Percentiles rank a stretch among this genome's conserved stretches.
These are phyloP conservation scores for Parmelia sp. DNA, from an alignment of 495 filamentous ascomycete species.

Conservation along the genomic window DNA sequence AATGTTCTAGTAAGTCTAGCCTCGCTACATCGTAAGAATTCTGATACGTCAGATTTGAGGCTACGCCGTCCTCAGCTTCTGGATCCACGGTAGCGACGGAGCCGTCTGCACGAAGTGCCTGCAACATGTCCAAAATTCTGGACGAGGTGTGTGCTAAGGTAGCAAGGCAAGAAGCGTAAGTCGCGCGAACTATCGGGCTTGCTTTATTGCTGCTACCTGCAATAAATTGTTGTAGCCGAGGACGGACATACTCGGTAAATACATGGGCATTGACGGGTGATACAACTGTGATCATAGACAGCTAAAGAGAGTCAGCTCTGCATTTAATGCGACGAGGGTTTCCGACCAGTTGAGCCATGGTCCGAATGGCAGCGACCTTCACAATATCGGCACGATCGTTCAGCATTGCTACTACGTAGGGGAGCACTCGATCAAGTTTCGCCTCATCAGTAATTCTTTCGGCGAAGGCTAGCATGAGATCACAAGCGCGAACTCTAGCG, in stretches of 20 bases:
- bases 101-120: slow-evolving; percentile 77
- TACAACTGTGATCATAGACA: slow-evolving; percentile 78
- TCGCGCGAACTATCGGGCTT: slow-evolving; percentile 69
- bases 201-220: slow-evolving; percentile 48
- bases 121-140: slow-evolving; percentile 82
- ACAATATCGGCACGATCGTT: slow-evolving; percentile 77
- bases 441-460: slow-evolving; percentile 92
- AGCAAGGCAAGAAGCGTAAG: slow-evolving; percentile 88
- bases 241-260: slow-evolving; percentile 92
- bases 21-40: slow-evolving; percentile 78
- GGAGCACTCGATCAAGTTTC: slow-evolving; percentile 89
- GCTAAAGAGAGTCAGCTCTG: slow-evolving; percentile 28
- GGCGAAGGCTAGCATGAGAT: slow-evolving; percentile 86
- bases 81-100: slow-evolving; percentile 72
- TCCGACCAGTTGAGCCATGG: slow-evolving; percentile 69
- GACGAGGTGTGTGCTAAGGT: slow-evolving; percentile 85
- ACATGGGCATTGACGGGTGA: slow-evolving; percentile 94
- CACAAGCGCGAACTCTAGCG: slow-evolving; percentile 84
- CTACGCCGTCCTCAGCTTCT: slow-evolving; percentile 66
- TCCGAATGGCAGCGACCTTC: slow-evolving; percentile 74
- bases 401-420: slow-evolving; percentile 75
- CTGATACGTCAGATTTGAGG: slow-evolving; percentile 57
- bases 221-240: slow-evolving; percentile 68
- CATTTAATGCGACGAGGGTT: neutral
- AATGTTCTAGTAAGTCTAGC: slow-evolving; percentile 66